Conservation (phyloP, 257 asterid genomes). For the Lavandula angustifolia region DNA sequence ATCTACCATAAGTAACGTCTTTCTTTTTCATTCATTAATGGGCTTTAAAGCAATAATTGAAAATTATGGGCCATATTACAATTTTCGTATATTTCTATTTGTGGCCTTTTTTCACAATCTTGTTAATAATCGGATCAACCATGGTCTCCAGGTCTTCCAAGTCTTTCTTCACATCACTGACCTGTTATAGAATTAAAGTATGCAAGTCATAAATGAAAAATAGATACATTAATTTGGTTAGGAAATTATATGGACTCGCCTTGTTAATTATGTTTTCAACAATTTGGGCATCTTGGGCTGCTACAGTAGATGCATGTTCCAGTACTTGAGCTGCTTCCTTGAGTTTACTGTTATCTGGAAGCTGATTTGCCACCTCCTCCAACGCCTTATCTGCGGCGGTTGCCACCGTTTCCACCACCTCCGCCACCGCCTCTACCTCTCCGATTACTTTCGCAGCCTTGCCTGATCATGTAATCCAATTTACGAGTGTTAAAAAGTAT, state of each 20-base stretch:
- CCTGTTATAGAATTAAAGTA: conserved; percentile 37
- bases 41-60: no score
- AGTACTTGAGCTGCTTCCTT: conserved; percentile 60
- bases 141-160: conserved; percentile 51
- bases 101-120: conserved; percentile 30
- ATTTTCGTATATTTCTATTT: conserved; percentile 19
- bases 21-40: no score
- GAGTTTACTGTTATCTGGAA: conserved; percentile 56
- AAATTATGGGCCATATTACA: background rate
- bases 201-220: background rate
- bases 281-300: conserved; percentile 57
- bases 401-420: conserved; percentile 64
- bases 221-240: background rate
- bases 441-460: conserved; percentile 46
- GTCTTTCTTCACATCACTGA: conserved; percentile 62
- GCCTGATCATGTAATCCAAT: conserved; percentile 36
- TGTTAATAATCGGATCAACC: conserved; percentile 52
- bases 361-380: conserved; percentile 48
- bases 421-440: conserved; percentile 66
- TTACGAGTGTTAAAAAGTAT: no score
- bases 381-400: conserved; percentile 48
- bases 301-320: conserved; percentile 47
- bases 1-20: no score
- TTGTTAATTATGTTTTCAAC: conserved; percentile 52
- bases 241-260: conserved; percentile 31